Evolutionary conservation across 208 protist species (phyloP).

Genomic region (Cochliopodium minus): DNA sequence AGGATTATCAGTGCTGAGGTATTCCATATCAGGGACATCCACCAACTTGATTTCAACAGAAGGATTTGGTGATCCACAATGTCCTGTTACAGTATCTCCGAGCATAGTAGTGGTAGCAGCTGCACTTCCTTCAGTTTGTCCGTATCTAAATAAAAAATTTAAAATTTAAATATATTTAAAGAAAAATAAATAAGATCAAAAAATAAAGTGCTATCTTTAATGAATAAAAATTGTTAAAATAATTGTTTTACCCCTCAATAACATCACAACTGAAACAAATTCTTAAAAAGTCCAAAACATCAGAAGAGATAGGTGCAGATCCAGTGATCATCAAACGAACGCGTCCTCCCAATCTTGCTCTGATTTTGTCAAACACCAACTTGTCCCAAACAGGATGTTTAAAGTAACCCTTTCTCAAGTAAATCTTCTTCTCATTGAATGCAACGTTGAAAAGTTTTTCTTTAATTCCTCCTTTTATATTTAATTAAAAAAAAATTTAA

Average conservation of each 20-base stretch:
- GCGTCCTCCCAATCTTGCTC: constrained; percentile 7
- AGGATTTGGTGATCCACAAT: constrained; percentile 22
- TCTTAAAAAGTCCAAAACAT: constrained; percentile 15
- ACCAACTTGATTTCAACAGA: constrained; percentile 39
- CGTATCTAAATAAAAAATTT: neutral
- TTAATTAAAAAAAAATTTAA: too few species aligned
- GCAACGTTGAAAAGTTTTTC: too few species aligned
- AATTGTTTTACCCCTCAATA: constrained; percentile 46
- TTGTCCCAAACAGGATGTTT: constrained; percentile 16
- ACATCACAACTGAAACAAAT: constrained; percentile 17
- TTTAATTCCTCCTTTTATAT: too few species aligned
- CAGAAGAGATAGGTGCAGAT: constrained; percentile 13
- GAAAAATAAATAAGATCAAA: constrained; percentile 10
- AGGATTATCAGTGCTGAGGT: constrained; percentile 23
- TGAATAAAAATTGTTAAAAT: constrained; percentile 10
- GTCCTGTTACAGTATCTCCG: neutral
- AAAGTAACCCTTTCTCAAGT: neutral
- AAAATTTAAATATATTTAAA: constrained; percentile 16
- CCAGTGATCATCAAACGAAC: constrained; percentile 8
- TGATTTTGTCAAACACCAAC: constrained; percentile 17
- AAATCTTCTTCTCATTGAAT: too few species aligned
- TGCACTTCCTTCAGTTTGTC: neutral
- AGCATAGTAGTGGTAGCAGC: neutral
- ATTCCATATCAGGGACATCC: constrained; percentile 49
- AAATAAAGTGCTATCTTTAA: constrained; percentile 4